Base-by-base conservation (phyloP, 306 rosid species). In the Cicer pinnatifidum region DNA sequence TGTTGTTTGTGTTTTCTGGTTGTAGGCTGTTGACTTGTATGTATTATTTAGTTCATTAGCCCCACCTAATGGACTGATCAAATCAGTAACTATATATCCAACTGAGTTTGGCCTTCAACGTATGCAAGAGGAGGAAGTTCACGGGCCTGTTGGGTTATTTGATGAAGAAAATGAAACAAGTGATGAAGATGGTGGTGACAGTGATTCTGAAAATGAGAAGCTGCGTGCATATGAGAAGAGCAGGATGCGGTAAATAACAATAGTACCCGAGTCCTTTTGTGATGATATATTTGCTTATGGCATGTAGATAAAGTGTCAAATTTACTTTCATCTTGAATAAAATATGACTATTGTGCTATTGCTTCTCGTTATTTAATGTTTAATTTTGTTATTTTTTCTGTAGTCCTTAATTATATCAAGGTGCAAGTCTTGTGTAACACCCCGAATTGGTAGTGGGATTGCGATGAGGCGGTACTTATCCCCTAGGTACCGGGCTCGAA, bases 81-180 rank as follows among this genome's bases (percentile, higher is more conserved):
- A 81, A 75, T 94, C 96, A 5, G 95, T 94, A 15, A 71, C 90
- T 65, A 84, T 94, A 69, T 94, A 94, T 80, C 99, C 92, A 7
- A 82, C 99, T 19, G 99, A 94, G 73, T 94, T 94, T 84, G 99
- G 97, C 45, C 85, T 94, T 41, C 82, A 89, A 76, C 96, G 96
- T 20, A 87, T 91, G 95, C 80, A 86, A 81, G 96, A 88, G 81
- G 96, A 91, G 91, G 97, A 91, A 66, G 75, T 86, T 65, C 88
- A 10, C 81, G 99, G 99, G 17, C 99, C 97, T 11, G 72, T 88
- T 82, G 89, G 82, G 64, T 76, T 91, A n/a, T 88, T 87, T 79
- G 95, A 88, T 75, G 90, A 77, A 46, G 89, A 86, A 28, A 45
- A 75, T 67, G 71, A 76, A 80, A 57, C 80, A 45, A 60, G 60